phyloP scores from a whole-genome alignment of 257 asterid species.

The Thymus quinquecostatus region DNA sequence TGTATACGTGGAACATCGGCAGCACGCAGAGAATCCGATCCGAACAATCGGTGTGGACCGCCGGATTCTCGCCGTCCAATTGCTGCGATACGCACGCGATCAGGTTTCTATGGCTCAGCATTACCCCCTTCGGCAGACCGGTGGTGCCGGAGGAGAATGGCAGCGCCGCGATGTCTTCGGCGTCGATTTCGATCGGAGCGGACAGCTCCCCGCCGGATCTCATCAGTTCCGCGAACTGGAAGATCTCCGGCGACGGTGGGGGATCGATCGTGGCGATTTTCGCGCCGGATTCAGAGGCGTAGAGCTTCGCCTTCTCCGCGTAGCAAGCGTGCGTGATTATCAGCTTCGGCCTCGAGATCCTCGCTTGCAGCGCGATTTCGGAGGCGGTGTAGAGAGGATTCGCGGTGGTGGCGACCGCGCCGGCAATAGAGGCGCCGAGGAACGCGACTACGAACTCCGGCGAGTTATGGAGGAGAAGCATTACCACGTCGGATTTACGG shows the following conservation, averaged over 20 bases:
- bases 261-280: constrained; percentile 42
- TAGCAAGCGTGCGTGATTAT: constrained; percentile 53
- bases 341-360: constrained; percentile 44
- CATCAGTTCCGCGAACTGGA: constrained; percentile 40
- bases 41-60: constrained; percentile 19
- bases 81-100: constrained; percentile 51
- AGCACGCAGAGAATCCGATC: constrained; percentile 50
- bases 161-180: constrained; percentile 51
- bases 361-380: constrained; percentile 45
- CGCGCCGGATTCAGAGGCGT: constrained; percentile 23
- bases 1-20: constrained; percentile 59
- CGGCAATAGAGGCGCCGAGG: constrained; percentile 49
- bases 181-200: constrained; percentile 34
- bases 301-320: constrained; percentile 37
- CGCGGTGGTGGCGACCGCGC: constrained; percentile 54
- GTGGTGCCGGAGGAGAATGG: constrained; percentile 70
- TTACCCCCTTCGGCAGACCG: constrained; percentile 64
- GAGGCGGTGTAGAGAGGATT: constrained; percentile 51
- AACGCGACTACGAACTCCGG: constrained; percentile 55
- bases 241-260: constrained; percentile 31
- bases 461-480: constrained; percentile 63
- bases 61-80: constrained; percentile 60
- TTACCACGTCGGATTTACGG: constrained; percentile 48
- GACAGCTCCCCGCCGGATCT: constrained; percentile 38
- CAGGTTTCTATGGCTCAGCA: constrained; percentile 59